phyloP scores from a whole-genome alignment of 768 basidiomycete species.

The Amyloporia xantha region DNA sequence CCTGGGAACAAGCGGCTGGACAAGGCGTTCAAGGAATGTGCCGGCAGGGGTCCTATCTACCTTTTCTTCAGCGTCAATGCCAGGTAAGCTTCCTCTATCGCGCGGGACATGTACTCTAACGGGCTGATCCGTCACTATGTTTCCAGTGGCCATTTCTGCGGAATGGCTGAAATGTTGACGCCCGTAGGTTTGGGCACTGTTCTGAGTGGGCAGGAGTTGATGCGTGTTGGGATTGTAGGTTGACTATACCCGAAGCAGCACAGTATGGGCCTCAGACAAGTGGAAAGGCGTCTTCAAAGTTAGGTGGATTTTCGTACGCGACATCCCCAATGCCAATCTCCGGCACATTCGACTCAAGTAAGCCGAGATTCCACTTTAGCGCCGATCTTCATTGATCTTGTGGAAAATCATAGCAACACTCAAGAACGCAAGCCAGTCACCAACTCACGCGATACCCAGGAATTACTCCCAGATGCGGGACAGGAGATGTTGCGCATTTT shows the following conservation, averaged over 20 bases:
- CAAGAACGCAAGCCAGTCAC: conserved; percentile 98
- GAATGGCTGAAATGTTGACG: conserved; percentile 97
- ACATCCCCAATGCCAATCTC: conserved; percentile 85
- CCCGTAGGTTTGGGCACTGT: conserved; percentile 47
- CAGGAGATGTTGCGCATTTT: conserved; percentile 97
- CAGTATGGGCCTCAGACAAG: conserved; percentile 98
- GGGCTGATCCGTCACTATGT: background rate
- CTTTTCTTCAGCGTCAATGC: conserved; percentile 98
- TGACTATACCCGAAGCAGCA: conserved; percentile 90
- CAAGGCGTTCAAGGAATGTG: conserved; percentile 95
- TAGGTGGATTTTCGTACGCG: conserved; percentile 94
- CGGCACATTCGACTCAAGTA: conserved; percentile 87
- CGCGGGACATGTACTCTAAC: background rate
- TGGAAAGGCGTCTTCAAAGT: conserved; percentile 99
- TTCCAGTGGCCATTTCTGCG: conserved; percentile 89
- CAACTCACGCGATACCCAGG: conserved; percentile 96
- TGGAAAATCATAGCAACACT: conserved; percentile 95
- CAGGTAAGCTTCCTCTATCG: conserved; percentile 34
- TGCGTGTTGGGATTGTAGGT: conserved; percentile 39
- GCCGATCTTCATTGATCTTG: no score
- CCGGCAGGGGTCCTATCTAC: conserved; percentile 89
- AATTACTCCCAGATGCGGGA: conserved; percentile 91
- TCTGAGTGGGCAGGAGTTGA: background rate
- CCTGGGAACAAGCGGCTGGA: conserved; percentile 97
- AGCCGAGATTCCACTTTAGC: conserved; percentile 16